phyloP scores from a whole-genome alignment of 1,139 yeast genomes.

The Yamadazyma siamensis region DNA sequence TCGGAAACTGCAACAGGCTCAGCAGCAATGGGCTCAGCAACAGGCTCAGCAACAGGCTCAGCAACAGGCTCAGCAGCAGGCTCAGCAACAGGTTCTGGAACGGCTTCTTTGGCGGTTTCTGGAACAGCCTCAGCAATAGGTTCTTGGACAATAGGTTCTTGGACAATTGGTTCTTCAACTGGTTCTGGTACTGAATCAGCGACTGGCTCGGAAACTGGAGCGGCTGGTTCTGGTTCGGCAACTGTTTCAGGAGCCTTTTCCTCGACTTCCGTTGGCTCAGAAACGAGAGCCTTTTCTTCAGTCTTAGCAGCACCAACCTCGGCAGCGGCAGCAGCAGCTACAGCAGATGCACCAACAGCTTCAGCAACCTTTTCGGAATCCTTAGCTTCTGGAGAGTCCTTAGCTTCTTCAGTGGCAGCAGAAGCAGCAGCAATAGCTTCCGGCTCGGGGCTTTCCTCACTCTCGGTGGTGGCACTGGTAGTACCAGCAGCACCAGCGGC shows the following conservation, averaged over 20 bases:
- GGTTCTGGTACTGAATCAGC: constrained; percentile 4
- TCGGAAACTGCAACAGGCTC: constrained; percentile 3
- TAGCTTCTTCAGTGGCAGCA: constrained; percentile 7
- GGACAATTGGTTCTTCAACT: constrained; percentile 2
- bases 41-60: constrained; percentile 3
- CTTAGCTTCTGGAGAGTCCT: constrained; percentile 3
- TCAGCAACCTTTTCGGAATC: background rate
- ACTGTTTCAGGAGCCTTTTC: constrained; percentile 1
- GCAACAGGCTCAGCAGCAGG: constrained; percentile 4
- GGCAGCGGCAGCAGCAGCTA: constrained; percentile 1
- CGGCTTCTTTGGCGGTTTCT: constrained; percentile 3
- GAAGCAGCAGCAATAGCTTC: constrained; percentile 14
- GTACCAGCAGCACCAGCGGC: constrained; percentile 14
- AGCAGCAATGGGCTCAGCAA: constrained; percentile 1
- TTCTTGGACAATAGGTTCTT: constrained; percentile 1
- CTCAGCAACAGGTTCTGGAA: constrained; percentile 1
- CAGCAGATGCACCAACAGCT: constrained; percentile 4
- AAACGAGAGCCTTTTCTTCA: background rate
- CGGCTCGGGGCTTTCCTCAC: constrained; percentile 20
- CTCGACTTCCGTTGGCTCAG: background rate
- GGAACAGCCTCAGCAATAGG: constrained; percentile 3
- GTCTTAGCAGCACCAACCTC: constrained; percentile 3
- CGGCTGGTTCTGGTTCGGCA: constrained; percentile 2
- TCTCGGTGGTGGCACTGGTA: constrained; percentile 9
- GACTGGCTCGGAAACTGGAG: constrained; percentile 2